Evolutionary conservation across 768 basidiomycete genomes (phyloP).

Genomic region (Agaricus bisporus): DNA sequence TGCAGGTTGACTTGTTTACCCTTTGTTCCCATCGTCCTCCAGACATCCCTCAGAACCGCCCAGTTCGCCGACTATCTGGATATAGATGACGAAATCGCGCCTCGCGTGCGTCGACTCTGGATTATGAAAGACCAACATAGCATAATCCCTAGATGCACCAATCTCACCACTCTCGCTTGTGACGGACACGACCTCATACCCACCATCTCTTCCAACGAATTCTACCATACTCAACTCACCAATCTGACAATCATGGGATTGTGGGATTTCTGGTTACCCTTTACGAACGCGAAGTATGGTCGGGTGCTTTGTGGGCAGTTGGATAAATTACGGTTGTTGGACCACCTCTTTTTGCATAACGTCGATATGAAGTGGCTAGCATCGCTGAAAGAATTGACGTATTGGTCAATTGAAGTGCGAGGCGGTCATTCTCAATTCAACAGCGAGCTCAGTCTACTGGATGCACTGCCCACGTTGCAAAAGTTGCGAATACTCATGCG

Average conservation of each 20-base stretch:
- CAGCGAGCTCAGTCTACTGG: not conserved
- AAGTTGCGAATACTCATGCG: not conserved
- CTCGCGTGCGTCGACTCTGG: conserved; percentile 5
- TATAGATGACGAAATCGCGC: not conserved
- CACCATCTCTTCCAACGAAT: not conserved
- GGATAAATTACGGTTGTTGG: not conserved
- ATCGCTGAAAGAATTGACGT: conserved; percentile 3
- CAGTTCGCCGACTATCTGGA: conserved; percentile 1
- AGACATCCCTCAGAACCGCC: not conserved
- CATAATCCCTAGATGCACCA: not conserved
- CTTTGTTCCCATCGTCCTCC: conserved; percentile 1
- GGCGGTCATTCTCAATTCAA: not conserved
- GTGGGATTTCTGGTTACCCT: conserved; percentile 5
- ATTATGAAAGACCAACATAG: not conserved
- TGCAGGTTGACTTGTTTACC: conserved; percentile 1
- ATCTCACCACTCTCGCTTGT: conserved; percentile 2
- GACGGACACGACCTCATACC: conserved; percentile 2
- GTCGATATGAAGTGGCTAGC: conserved; percentile 1
- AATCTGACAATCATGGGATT: conserved; percentile 4
- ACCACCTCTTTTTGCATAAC: not conserved
- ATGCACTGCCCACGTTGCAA: not conserved
- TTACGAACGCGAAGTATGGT: not conserved
- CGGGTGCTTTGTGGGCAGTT: not conserved
- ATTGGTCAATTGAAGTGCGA: conserved; percentile 1
- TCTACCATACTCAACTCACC: not conserved